Base-by-base conservation (phyloP, 2,329 filamentous ascomycete genomes). In the Claviceps digitariae region DNA sequence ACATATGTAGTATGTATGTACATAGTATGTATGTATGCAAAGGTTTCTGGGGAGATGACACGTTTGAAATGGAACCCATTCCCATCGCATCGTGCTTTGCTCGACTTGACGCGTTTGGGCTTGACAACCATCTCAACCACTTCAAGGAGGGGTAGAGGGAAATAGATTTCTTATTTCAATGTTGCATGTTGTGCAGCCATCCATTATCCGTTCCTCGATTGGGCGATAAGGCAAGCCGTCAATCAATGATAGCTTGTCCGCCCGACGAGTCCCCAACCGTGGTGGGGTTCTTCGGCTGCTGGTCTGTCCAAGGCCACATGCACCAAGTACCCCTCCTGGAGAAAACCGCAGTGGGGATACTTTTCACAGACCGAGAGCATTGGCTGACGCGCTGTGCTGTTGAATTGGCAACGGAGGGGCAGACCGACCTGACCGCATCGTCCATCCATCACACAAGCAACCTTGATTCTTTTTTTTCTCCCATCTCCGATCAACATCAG, bases 321-420 rank as follows among this genome's bases (percentile, higher is more conserved):
- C 52, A 17, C 12, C 38, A 57, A 31, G 55, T 58, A 57, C 56
- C 54, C 55, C 55, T 57, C 55, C 51, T 46, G 54, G 36, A 21
- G 50, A 59, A 55, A 56, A 41, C 23, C 43, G 51, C 41, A 38
- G 54, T 38, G 51, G 31, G 52, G 56, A 54, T 55, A 57, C 57
- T 12, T 46, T 54, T 50, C 27, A 34, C 51, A 47, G 38, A 21
- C 50, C 48, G 46, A 36, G 21, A 36, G 21, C 23, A 50, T 23
- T 53, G 52, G 38, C 41, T 54, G 53, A 51, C 38, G 49, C 43
- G 53, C 53, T 40, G 36, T 48, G 53, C 53, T 40, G 36, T 36
- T 38, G 52, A 44, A 20, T 43, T 36, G 27, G 25, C 29, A 27
- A 54, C 48, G 53, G 53, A 52, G 53, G 49, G 49, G 49, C 44